Evolutionary conservation across 169 alveolate species (phyloP), one percentile per base, ranked within the genome.

Genomic region (Plasmodium yoelii): DNA sequence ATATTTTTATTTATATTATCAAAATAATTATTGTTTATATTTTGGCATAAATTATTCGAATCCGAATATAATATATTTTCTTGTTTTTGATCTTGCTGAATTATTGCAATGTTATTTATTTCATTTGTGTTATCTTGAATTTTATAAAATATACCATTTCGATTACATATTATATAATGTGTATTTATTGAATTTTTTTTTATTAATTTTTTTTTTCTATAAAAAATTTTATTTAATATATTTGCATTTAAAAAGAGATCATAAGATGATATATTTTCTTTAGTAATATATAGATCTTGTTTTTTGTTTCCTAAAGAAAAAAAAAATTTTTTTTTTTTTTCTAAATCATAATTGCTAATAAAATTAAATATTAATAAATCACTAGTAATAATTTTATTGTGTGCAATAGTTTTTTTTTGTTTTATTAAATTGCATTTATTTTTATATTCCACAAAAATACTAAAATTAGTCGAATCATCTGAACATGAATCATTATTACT

Each of bases 311-410:
- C 91, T 18, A 70, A 44, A 5, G 65, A 51, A 2, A 57, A 39
- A 34, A 71, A 59, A 86, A 59, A 57, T 49, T 70, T 70, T 86
- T 86, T 86, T 28, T 68, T 71, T 51, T 86, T 71, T 61, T 86
- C 91, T 42, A 86, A 15, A 57, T 57, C 34, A 19, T 26, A 39
- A 64, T 86, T 86, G 69, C 69, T 70, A 12, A 69, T 18, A 42
- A 86, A 86, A 39, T 86, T 86, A 71, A 86, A 86, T 42, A 86
- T 71, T 34, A 86, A 46, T 9, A 86, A 59, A 64, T 86, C 91
- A 18, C 91, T 87, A 10, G 73, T 74, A 19, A 51, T 28, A 19
- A 86, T 71, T 44, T 71, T 86, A 86, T 86, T 86, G 15, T 68
- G 87, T n/a, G 75, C 87, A n/a, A 86, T 56, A 69, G 15, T 70